Evolutionary conservation across 2,329 filamentous ascomycete species (phyloP), one percentile per base, ranked within the genome.

Genomic region (Pestalotiopsis sp.): DNA sequence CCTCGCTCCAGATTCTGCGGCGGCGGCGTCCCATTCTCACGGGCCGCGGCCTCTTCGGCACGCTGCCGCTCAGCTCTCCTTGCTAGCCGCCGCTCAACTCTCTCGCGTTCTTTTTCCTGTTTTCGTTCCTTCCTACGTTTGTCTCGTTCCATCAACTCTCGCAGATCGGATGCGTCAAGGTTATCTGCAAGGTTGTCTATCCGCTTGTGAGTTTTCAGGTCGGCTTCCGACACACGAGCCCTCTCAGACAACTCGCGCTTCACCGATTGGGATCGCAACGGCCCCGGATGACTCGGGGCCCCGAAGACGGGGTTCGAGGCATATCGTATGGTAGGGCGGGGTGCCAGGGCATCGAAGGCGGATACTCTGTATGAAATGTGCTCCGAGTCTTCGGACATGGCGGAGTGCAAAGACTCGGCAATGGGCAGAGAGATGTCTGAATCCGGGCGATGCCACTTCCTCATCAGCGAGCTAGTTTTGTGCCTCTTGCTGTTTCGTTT

Each of bases 61-160:
- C 79, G 86, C 75, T 92, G 90, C 73, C 88, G 89, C 74, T 95
- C 92, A 66, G 90, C 90, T 71, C 88, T 86, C 65, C 88, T 86
- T 56, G 90, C 86, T 27, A 96, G 81, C 68, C 87, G 89, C 66
- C 87, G 86, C 72, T 92, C 89, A 27, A 91, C 81, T 71, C 87
- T 89, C 70, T 93, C 90, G 71, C 90, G 88, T 25, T 95, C 91
- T 49, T 86, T 86, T 68, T 87, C 84, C 66, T 87, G 88, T 80
- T 93, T 95, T 77, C 90, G 90, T 73, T 97, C 93, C 72, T 88
- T 90, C 68, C 96, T 88, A 75, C 95, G 89, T 72, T 91, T 87
- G 76, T 99, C 96, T 69, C 96, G 86, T 75, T 99, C 96, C 88
- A 99, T 92, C 38, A 98, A 85, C 77, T 97, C 93, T 69, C 95